Percentiles rank a stretch among this genome's conserved stretches.
Evolutionary conservation across 1,284 basidiomycete genomes (phyloP).

Genomic region (Puccinia triticina): DNA sequence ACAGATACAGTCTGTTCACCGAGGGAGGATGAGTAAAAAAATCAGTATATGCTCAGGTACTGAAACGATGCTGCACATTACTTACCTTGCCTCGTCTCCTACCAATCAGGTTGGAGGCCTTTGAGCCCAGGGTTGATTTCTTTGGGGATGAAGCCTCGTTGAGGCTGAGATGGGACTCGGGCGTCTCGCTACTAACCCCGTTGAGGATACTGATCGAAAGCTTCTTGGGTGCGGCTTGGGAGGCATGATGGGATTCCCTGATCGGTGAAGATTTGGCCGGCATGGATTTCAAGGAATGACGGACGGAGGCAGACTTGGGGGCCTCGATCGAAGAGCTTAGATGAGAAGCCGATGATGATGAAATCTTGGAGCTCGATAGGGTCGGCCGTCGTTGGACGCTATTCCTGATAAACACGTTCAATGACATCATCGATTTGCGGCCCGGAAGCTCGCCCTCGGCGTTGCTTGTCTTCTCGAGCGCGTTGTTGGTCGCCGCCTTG

Average conservation of each 20-base stretch:
- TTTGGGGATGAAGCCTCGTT: not conserved
- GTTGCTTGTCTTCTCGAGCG: not conserved
- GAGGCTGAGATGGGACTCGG: conserved; percentile 39
- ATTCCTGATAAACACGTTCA: conserved; percentile 56
- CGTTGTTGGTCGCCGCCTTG: conserved; percentile 45
- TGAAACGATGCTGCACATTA: conserved; percentile 54
- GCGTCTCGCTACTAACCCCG: not conserved
- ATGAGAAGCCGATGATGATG: conserved; percentile 62
- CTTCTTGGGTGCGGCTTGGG: conserved; percentile 49
- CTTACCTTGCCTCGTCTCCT: conserved; percentile 87
- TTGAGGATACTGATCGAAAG: conserved; percentile 36
- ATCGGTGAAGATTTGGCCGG: conserved; percentile 16
- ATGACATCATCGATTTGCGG: conserved; percentile 58
- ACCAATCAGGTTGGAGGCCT: conserved; percentile 81
- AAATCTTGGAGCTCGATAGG: conserved; percentile 63
- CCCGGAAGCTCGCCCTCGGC: conserved; percentile 52
- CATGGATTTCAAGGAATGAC: conserved; percentile 34
- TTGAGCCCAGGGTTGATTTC: conserved; percentile 80
- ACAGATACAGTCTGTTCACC: conserved; percentile 77
- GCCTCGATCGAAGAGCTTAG: conserved; percentile 67
- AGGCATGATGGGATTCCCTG: conserved; percentile 14
- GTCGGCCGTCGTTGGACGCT: conserved; percentile 63
- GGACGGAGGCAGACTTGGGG: conserved; percentile 59
- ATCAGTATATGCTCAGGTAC: conserved; percentile 50
- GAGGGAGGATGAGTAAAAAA: conserved; percentile 23